Base-by-base conservation (phyloP, 208 protist species). In the Acanthamoeba rhysodes region DNA sequence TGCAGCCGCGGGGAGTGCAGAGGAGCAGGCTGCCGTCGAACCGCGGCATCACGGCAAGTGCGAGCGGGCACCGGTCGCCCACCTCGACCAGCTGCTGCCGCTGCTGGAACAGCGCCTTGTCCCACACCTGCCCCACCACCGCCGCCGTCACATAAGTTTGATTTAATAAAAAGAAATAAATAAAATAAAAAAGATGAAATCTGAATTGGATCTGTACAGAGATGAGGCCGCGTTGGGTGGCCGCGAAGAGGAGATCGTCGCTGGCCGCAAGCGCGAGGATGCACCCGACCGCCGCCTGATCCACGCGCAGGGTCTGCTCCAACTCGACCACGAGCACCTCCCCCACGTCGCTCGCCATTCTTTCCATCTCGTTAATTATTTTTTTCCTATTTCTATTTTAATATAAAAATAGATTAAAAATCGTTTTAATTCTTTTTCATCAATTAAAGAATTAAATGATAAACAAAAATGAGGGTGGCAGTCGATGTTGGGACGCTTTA, bases 1-100 rank as follows among this genome's bases (percentile, higher is more conserved):
- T 85, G 78, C 78, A 85, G 22, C 78, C 78, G 48, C 78, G 78
- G 5, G 78, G 78, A 37, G 78, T 8, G 45, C 78, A 85, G 9
- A 85, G 48, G 18, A 85, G 78, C 3, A 85, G 78, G 78, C 78
- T 32, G 48, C 78, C 78, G 24, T 85, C 78, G 78, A 34, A 34
- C 5, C 34, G 78, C 12, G 78, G 34, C 78, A 85, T 2, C 14
- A 85, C 78, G 78, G 78, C 78, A 59, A 85, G 78, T 9, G 78
- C 78, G 12, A 85, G 45, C 48, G 78, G 78, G 29, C 78, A 85
- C 27, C 78, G 78, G 78, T 85, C 78, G n/a, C 78, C 29, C 5
- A 59, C 37, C 45, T 85, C 45, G 41, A 85, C 14, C 78, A 34
- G 7, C 18, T 16, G 4, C 22, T 59, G 78, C 18, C 62, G 1